Base-by-base conservation (phyloP, 768 basidiomycete species). In the Asterophora lycoperdoides region DNA sequence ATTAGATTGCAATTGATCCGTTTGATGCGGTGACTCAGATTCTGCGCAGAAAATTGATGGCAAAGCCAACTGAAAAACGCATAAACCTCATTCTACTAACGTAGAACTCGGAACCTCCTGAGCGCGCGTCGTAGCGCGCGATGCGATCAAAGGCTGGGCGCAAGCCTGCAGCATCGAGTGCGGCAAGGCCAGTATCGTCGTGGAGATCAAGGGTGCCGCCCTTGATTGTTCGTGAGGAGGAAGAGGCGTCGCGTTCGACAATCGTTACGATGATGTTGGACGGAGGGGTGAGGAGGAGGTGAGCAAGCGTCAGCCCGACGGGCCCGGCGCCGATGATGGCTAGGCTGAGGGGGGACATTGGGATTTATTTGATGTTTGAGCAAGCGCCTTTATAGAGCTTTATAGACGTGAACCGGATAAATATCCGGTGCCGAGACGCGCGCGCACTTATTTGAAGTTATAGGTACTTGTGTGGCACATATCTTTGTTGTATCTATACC, bases 131-230 rank as follows among this genome's bases (percentile, higher is more conserved):
- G 14, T 32, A 34, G 4, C 62, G 53, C n/a, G 53, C 53, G 29
- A 53, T 44, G 17, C 54, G 52, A 33, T 58, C 43, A 40, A 65
- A 66, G 29, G 54, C 49, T 11, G 54, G 28, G 19, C 56, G 44
- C 4, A 66, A 58, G n/a, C 62, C 63, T 3, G 62, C 63, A 23
- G 51, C 55, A 10, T 52, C 46, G 11, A 65, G 46, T 5, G 60
- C 64, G 10, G 41, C 51, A 40, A 60, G 63, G 10, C 64, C 62
- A 3, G 60, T 58, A 33, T 56, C 48, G n/a, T 39, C 15, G 42
- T 62, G 63, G 26, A 66, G 48, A 50, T 66, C 63, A 39, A 66
- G 60, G 15, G 57, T 57, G 17, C 64, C 60, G 20, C 63, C 63
- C 35, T 63, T 61, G 18, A 44, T 51, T 17, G 36, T 44, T 11